Evolutionary conservation across 2,329 filamentous ascomycete species (phyloP), one percentile per base, ranked within the genome.

Genomic region (Alternaria metachromatica): DNA sequence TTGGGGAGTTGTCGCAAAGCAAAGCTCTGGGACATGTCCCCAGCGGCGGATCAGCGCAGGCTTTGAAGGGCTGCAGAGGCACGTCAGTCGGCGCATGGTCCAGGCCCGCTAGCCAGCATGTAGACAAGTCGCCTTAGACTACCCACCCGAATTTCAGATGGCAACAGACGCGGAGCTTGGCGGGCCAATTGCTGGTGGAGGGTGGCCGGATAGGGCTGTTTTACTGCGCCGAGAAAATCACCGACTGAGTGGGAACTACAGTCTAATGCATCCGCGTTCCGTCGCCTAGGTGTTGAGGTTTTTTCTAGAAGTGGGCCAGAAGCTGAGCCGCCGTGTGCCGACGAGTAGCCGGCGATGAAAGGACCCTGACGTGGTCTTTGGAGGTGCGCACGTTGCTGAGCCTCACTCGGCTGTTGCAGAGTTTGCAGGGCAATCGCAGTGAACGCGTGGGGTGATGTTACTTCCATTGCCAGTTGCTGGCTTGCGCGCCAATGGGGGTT

Each of bases 61-160:
- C 66, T 73, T 76, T 75, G 66, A 72, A 73, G 64, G 66, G 61
- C 66, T 73, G 72, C 68, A 70, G 64, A 65, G 61, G 69, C 56
- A 75, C 71, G 69, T 72, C 71, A 72, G 67, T 67, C 55, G 57
- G 61, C 65, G 71, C 68, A 67, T 69, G 69, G 69, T 51, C 66
- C 66, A 60, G 60, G 64, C 53, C 67, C 64, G 56, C 71, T 76
- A 73, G 65, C 59, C 61, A 71, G 66, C 65, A 63, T 67, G 51
- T 45, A 61, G 65, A 53, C 65, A 66, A 65, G 66, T 51, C 54
- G 56, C 49, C 45, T 45, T 51, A 63, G 64, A 54, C 60, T 59
- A 60, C 58, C 65, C 69, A 69, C 66, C 63, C 72, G 64, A 71
- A 71, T 64, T 64, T 71, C 58, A 59, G 67, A 68, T 62, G 65